Percentiles rank a stretch among this genome's conserved stretches.
Conservation (phyloP, 2,329 filamentous ascomycete genomes). For the Colletotrichum filicis region DNA sequence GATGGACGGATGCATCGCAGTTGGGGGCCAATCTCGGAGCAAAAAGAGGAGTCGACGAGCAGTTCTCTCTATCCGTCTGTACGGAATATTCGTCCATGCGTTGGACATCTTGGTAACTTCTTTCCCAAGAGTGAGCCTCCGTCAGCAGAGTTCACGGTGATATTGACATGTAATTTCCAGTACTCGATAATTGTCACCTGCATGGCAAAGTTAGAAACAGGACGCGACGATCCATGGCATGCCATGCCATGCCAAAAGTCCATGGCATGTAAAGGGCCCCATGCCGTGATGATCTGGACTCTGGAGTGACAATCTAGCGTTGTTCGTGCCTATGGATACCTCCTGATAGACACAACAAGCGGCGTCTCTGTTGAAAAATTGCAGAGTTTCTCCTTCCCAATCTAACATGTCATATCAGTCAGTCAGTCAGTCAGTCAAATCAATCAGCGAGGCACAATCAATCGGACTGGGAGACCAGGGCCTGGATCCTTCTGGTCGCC, state of each 20-base stretch:
- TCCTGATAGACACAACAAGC: not conserved
- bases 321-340: not conserved
- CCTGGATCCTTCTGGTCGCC: conserved; percentile 15
- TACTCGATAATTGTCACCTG: not conserved
- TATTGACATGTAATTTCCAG: not conserved
- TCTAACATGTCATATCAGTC: conserved; percentile 16
- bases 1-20: not conserved
- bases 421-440: not conserved
- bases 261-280: too few relatives aligned
- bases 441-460: conserved; percentile 8
- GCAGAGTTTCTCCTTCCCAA: not conserved
- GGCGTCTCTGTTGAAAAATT: not conserved
- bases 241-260: too few relatives aligned
- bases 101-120: not conserved
- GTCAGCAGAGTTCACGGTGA: conserved; percentile 4
- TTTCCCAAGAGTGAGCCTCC: not conserved
- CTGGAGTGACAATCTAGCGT: not conserved
- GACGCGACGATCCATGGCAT: not conserved
- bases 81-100: not conserved
- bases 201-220: conserved; percentile 3
- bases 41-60: not conserved
- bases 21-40: not conserved
- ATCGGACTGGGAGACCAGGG: not conserved
- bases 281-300: not conserved
- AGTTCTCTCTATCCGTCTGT: not conserved